Percentiles rank a stretch among this genome's conserved stretches.
These are phyloP conservation scores for Penicillium concentricum DNA, from an alignment of 2,329 filamentous ascomycete species.

Conservation along the genomic window DNA sequence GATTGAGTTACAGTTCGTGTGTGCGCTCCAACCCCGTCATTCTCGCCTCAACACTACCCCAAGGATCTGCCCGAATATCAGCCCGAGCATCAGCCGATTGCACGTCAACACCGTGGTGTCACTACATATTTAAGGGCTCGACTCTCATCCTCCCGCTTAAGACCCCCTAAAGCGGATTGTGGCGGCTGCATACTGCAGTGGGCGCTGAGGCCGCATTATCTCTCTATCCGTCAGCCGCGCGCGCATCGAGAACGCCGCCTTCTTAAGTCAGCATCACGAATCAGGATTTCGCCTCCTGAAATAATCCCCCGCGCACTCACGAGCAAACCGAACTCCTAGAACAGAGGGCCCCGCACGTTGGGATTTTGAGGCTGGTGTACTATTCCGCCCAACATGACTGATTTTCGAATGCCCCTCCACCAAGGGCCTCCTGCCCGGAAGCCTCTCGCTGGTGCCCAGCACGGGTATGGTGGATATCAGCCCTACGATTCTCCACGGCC, in stretches of 20 bases:
- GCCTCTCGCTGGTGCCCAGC: constrained; percentile 26
- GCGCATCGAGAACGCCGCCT: constrained; percentile 14
- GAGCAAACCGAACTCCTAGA: background rate
- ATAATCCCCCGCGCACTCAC: background rate
- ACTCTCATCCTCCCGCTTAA: constrained; percentile 5
- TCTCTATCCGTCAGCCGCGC: constrained; percentile 20
- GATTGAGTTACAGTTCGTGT: constrained; percentile 12
- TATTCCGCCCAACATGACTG: constrained; percentile 34
- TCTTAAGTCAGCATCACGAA: background rate
- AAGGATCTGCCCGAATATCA: background rate
- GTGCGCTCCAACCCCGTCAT: constrained; percentile 1
- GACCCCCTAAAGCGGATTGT: background rate
- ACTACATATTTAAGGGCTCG: background rate
- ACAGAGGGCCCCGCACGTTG: background rate
- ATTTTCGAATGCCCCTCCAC: constrained; percentile 39
- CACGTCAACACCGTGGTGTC: constrained; percentile 9
- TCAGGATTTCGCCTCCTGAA: background rate
- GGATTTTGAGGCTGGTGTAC: constrained; percentile 29
- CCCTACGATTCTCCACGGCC: constrained; percentile 27
- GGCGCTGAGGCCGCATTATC: constrained; percentile 22
- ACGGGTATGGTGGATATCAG: constrained; percentile 27
- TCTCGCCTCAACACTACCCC: constrained; percentile 9
- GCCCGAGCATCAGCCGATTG: constrained; percentile 8
- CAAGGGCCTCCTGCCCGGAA: constrained; percentile 34
- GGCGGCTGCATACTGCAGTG: constrained; percentile 15